Base-by-base conservation (phyloP, 1,284 basidiomycete species). In the Pseudozyma thailandica region DNA sequence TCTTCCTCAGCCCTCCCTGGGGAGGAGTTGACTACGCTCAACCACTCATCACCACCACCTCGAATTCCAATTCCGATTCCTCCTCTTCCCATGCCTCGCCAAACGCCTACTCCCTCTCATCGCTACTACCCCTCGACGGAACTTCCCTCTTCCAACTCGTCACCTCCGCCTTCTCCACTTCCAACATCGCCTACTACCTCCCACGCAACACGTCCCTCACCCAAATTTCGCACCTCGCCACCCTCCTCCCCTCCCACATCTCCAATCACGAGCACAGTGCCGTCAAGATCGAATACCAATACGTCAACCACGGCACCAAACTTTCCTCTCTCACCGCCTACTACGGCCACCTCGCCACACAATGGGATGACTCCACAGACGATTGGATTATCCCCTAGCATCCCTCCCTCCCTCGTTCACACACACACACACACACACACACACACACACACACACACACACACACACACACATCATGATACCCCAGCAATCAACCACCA, bases 241-340 rank as follows among this genome's bases (percentile, higher is more conserved):
- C 42, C 0, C 84, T 95, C 21, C 83, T 84, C 26, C 12, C 31
- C 25, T 18, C 28, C 18, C 31, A 43, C 23, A 21, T 21, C 25
- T 44, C 21, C 5, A 18, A 38, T 1, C 85, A 44, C 12, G 12
- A 25, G 26, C 48, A 42, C 37, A 82, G 77, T 35, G 33, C 15
- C 13, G 86, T 93, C 2, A 92, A 93, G 77, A 86, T 94, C 10
- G 92, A 94, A 79, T 92, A 94, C 80, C 90, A 91, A 79, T 93
- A 91, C 91, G 92, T 92, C 90, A 53, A 56, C 33, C 6, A 56
- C 30, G 89, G 90, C 2, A 85, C 84, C 16, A 93, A 93, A 83
- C 84, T 94, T 48, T 94, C 93, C 76, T 86, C 86, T 9, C 68
- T 87, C 15, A 86, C 85, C 10, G 84, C 83, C 6, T 87, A 87